Conservation (phyloP, 257 asterid genomes). For the Solanum infundibuliforme region DNA sequence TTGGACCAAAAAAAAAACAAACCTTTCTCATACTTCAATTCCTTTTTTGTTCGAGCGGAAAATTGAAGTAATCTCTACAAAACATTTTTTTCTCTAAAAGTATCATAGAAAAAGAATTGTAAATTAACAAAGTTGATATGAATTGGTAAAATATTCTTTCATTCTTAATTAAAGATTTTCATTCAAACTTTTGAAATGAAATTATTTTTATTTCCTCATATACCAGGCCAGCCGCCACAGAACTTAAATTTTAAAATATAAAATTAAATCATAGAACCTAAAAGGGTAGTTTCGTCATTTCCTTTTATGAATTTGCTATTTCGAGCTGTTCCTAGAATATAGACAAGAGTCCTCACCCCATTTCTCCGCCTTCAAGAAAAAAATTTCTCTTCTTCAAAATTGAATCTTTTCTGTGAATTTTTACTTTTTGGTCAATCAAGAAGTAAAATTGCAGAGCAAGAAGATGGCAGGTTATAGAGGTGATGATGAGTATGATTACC, state of each 20-base stretch:
- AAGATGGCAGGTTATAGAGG: slow-evolving; percentile 45
- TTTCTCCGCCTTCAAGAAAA: neutral
- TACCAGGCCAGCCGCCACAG: rapidly evolving
- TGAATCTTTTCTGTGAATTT: neutral
- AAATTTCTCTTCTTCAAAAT: neutral
- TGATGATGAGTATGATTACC: slow-evolving; percentile 53
- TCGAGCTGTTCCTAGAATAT: slow-evolving; percentile 15
- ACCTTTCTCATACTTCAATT: neutral
- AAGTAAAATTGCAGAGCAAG: neutral
- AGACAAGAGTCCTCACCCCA: slow-evolving; percentile 24
- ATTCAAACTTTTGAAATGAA: neutral
- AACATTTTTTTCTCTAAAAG: rapidly evolving
- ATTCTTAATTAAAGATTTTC: neutral
- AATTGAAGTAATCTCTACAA: neutral
- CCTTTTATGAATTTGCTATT: neutral
- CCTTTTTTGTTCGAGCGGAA: neutral
- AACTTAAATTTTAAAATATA: too few relatives aligned
- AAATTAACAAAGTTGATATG: neutral
- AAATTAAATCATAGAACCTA: neutral
- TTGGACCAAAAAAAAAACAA: neutral
- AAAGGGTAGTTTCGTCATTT: neutral
- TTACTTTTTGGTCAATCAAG: neutral
- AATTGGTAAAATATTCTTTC: neutral
- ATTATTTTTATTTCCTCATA: neutral
- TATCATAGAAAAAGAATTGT: neutral